Conservation (phyloP, 768 basidiomycete genomes). For the Mycena indigotica region DNA sequence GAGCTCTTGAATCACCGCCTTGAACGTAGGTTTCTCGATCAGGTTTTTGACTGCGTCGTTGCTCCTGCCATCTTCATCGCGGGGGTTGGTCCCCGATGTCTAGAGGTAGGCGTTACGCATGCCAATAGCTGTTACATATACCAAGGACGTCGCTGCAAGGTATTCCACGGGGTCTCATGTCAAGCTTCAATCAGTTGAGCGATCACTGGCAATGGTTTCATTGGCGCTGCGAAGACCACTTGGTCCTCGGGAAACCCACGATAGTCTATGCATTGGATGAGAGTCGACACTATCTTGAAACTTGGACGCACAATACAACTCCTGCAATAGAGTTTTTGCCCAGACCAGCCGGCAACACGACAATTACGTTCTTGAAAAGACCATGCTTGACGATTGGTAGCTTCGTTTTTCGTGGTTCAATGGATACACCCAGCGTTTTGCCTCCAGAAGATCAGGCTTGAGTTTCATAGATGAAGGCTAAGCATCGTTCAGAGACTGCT, state of each 20-base stretch:
- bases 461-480: slow-evolving; percentile 81
- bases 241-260: slow-evolving; percentile 93
- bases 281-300: not conserved
- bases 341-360: slow-evolving; percentile 91
- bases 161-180: slow-evolving; percentile 90
- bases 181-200: slow-evolving; percentile 96
- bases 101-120: slow-evolving; percentile 75
- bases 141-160: slow-evolving; percentile 81
- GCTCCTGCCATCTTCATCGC: slow-evolving; percentile 32
- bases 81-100: slow-evolving; percentile 47
- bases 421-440: slow-evolving; percentile 89
- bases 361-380: slow-evolving; percentile 90
- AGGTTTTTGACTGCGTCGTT: slow-evolving; percentile 48
- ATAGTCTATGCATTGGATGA: slow-evolving; percentile 50
- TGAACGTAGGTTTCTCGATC: slow-evolving; percentile 59
- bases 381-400: slow-evolving; percentile 87
- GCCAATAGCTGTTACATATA: slow-evolving; percentile 81
- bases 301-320: slow-evolving; percentile 91
- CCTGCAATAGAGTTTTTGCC: slow-evolving; percentile 99
- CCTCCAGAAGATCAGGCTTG: slow-evolving; percentile 72
- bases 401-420: slow-evolving; percentile 84
- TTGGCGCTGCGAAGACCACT: slow-evolving; percentile 93
- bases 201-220: slow-evolving; percentile 92
- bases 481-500: not conserved
- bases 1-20: slow-evolving; percentile 67